Evolutionary conservation across 306 rosid species (phyloP), one percentile per base, ranked within the genome.

Genomic region (Castanospermum australe): DNA sequence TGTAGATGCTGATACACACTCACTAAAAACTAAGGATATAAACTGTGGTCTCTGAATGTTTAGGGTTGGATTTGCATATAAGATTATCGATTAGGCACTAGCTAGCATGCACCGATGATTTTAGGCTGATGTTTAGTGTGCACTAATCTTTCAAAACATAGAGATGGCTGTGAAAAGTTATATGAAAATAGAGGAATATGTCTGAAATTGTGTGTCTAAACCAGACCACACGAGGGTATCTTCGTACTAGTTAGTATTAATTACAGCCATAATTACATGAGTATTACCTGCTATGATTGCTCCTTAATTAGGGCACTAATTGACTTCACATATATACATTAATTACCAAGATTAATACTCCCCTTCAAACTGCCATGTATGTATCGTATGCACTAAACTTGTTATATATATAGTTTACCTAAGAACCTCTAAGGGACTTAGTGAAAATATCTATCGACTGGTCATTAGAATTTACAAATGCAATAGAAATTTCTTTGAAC

Each of bases 151-250:
- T 73, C 24, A 5, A 28, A 74, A 28, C 6, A n/a, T 25, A 6
- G 57, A 15, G 45, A 33, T 63, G 73, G 12, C 50, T 1, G 12
- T 75, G 5, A 51, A 64, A 56, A 3, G n/a, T n/a, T n/a, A n/a
- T n/a, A n/a, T 33, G 33, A 73, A 75, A 73, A 30, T 54, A 41
- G 24, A 47, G 36, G 36, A 57, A 9, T 38, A 22, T 61, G 48
- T n/a, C 41, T 51, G 65, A 67, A 28, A 55, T 6, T 79, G 71
- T 69, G 69, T 44, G 54, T 69, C 44, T 78, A 55, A 55, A 77
- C 54, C 36, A 67, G 67, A 39, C 47, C 69, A 25, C 32, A 17
- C 25, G 12, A 5, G 82, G 67, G 56, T 67, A 42, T 61, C n/a
- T 6, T 5, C 18, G 33, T 45, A n/a, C 25, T 45, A 45, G 28